These are phyloP conservation scores for Mercurialis annua DNA, from an alignment of 345 rosid species.

Conservation along the genomic window DNA sequence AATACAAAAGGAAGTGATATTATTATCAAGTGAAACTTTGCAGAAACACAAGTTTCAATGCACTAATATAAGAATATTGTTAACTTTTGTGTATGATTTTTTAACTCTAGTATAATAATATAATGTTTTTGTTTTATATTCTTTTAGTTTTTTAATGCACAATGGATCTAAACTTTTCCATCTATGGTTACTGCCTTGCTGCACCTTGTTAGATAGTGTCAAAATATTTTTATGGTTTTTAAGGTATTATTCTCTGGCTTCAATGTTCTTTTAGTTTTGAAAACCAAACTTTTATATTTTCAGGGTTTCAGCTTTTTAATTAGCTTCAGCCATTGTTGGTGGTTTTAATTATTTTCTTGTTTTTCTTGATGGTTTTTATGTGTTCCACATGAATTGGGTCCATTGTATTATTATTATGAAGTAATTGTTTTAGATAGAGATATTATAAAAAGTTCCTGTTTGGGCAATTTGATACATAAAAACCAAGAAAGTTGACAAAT, in stretches of 20 bases:
- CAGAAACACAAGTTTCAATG: slow-evolving; percentile 13
- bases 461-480: slow-evolving; percentile 16
- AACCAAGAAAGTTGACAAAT: background rate
- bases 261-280: background rate
- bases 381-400: slow-evolving; percentile 20
- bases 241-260: slow-evolving; percentile 21
- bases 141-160: slow-evolving; percentile 19
- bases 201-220: slow-evolving; percentile 1
- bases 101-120: background rate
- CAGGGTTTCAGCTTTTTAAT: slow-evolving; percentile 1
- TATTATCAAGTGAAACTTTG: background rate
- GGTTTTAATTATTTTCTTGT: slow-evolving; percentile 8
- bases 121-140: too few species aligned
- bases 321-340: slow-evolving; percentile 13
- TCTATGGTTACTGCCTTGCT: background rate
- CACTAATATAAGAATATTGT: too few species aligned
- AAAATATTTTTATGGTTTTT: slow-evolving; percentile 19
- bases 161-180: slow-evolving; percentile 33
- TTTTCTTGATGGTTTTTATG: background rate
- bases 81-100: background rate
- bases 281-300: background rate
- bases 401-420: slow-evolving; percentile 23
- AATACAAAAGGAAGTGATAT: too few species aligned
- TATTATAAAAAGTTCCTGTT: slow-evolving; percentile 18
- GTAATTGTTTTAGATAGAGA: slow-evolving; percentile 22